Base-by-base conservation (phyloP, 2,329 filamentous ascomycete genomes). In the Sclerotinia glacialis region DNA sequence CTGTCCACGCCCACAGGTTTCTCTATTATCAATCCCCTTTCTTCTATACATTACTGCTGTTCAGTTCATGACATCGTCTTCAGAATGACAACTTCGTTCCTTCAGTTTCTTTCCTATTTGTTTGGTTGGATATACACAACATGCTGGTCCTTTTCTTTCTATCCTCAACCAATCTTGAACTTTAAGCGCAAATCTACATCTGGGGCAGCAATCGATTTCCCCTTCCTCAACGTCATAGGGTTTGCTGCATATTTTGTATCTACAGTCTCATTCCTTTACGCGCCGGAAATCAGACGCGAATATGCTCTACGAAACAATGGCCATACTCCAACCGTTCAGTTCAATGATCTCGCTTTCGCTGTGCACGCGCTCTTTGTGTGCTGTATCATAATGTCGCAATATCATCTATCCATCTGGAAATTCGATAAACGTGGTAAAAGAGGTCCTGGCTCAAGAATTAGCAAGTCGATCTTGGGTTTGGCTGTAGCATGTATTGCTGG, bases 321-420 rank as follows among this genome's bases (percentile, higher is more conserved):
- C 5, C 87, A 91, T 9, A 85, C 89, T 53, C 92, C 94, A 3
- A 95, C 93, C 0, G 93, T 97, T 40, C 87, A 90, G 65, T 86
- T 92, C 79, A 98, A 98, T 79, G 95, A 99, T 79, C 84, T 98
- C 67, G 86, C 88, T 18, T 98, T 98, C 77, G 93, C 93, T 21
- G 81, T 86, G 3, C 93, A 98, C 79, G 94, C 90, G 44, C 81
- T 92, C 21, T 69, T 93, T 12, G 79, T 96, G 69, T 92, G 88
- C 72, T 73, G 85, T 53, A 76, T 97, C 65, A 86, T 87, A n/a
- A 88, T 90, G 69, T 90, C 87, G 59, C 94, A 97, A 78, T 90
- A 96, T 74, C 86, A 84, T 72, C 85, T 87, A 3, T 72, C 75
- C 2, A 77, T 92, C 14, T 98, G 94, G 93, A 86, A 89, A 0